Conservation (phyloP, 2,329 filamentous ascomycete species). For the Fusarium vanettenii region DNA sequence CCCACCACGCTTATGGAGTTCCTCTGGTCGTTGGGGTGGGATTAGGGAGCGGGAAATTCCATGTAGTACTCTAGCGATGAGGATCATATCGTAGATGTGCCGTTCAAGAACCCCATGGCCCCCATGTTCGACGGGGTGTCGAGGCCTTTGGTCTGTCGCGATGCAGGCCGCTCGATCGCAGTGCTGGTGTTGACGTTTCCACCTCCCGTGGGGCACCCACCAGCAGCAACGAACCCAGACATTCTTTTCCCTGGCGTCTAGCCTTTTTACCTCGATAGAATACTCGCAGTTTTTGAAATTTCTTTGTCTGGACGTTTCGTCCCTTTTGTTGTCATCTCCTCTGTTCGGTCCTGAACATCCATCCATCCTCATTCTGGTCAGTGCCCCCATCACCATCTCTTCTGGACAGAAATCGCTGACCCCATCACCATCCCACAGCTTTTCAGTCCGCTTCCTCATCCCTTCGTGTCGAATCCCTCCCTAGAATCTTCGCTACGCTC, state of each 20-base stretch:
- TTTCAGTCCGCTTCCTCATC: too few relatives aligned
- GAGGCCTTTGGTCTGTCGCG: accelerated
- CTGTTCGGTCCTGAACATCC: conserved; percentile 9
- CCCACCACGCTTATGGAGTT: accelerated
- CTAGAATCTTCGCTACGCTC: neutral
- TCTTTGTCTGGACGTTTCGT: neutral
- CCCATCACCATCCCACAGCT: neutral
- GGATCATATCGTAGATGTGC: neutral
- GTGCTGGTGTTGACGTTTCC: neutral
- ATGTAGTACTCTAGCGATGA: neutral
- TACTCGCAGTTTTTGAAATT: neutral
- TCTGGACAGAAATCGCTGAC: conserved; percentile 4
- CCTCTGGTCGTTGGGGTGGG: neutral
- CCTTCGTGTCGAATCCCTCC: neutral
- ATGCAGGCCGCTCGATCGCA: too few relatives aligned
- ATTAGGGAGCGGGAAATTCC: neutral
- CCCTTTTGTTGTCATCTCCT: neutral
- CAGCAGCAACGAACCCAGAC: neutral
- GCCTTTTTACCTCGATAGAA: neutral
- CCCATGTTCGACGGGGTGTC: accelerated
- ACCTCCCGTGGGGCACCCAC: neutral
- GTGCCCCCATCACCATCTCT: conserved; percentile 8
- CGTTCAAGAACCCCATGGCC: neutral
- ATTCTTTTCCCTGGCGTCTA: neutral
- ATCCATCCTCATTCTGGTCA: conserved; percentile 2